These are phyloP conservation scores for Ganoderma sinense DNA, from an alignment of 1,284 basidiomycete genomes.

Conservation along the genomic window DNA sequence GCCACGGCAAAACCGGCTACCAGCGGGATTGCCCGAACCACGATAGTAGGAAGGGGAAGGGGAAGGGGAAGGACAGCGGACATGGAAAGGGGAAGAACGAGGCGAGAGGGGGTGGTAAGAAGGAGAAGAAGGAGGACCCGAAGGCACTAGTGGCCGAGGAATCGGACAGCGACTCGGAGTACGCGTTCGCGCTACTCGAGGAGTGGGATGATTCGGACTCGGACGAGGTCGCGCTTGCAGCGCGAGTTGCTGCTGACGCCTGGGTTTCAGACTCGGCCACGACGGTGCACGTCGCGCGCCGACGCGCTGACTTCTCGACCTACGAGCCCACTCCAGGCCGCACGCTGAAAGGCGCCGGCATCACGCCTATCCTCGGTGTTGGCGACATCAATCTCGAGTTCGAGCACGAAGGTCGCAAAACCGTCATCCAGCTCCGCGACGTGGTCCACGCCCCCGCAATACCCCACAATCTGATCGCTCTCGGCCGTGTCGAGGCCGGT, in stretches of 20 bases:
- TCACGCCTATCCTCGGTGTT: conserved; percentile 24
- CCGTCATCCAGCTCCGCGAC: conserved; percentile 34
- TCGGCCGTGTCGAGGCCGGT: conserved; percentile 33
- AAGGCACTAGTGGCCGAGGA: conserved; percentile 16
- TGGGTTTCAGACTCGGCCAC: conserved; percentile 31
- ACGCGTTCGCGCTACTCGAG: conserved; percentile 8
- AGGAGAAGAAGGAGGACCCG: neutral
- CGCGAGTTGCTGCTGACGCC: conserved; percentile 6
- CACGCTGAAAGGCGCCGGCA: conserved; percentile 29
- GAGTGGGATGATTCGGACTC: neutral
- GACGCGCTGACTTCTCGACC: conserved; percentile 17
- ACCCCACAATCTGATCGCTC: conserved; percentile 44
- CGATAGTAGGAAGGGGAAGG: no score
- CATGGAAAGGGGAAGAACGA: neutral
- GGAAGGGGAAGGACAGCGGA: conserved; percentile 1
- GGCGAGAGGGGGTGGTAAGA: neutral
- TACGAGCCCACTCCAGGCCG: conserved; percentile 22
- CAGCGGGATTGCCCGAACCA: conserved; percentile 24
- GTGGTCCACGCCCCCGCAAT: conserved; percentile 42
- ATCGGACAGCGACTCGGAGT: conserved; percentile 4
- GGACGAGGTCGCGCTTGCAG: conserved; percentile 10
- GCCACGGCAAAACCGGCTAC: conserved; percentile 18
- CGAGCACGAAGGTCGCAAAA: conserved; percentile 9
- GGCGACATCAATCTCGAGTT: conserved; percentile 30
- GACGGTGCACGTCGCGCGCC: conserved; percentile 26